Base-by-base conservation (phyloP, 495 filamentous ascomycete genomes). In the Hypomontagnella submonticulosa region DNA sequence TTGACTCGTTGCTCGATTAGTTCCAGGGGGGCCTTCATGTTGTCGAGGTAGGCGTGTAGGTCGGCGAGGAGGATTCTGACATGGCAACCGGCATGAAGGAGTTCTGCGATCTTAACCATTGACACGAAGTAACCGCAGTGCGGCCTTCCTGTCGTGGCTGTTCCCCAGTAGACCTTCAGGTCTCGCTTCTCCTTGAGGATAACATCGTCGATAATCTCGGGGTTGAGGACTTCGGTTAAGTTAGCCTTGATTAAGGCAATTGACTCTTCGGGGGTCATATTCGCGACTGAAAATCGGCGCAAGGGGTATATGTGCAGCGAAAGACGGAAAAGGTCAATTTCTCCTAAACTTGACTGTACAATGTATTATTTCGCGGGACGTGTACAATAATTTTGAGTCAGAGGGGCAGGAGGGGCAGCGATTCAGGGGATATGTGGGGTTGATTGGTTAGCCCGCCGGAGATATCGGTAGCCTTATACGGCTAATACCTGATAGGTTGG, bases 111-210 rank as follows among this genome's bases (percentile, higher is more conserved):
- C 77, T 97, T 98, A 61, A 97, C 79, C 71, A 87, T 88, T 11
- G 90, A 84, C 1, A 94, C 89, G 58, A 94, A 92, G 82, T 97
- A 97, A 38, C 92, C 90, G 66, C 83, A 87, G 66, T 96, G 92
- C 10, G 91, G 92, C 63, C 84, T 78, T 0, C 92, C 93, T 2
- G 90, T 93, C 4, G 92, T 92, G 16, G 91, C 91, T 10, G 91
- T 95, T 48, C 90, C 93, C 92, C 91, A 97, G 85, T 97, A 97
- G 70, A 97, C 84, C 42, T 83, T 84, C 12, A 90, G 84, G 20
- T 87, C 84, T 9, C 88, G 80, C n/a, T 89, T 85, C 73, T 95
- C 83, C 9, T 86, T 85, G 48, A 97, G 77, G 51, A 89, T 80
- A 57, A 63, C 59, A 63, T 85, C 80, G 72, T 95, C 89, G 58